Conservation (phyloP, 2,329 filamentous ascomycete species). For the Penicillium sp. region DNA sequence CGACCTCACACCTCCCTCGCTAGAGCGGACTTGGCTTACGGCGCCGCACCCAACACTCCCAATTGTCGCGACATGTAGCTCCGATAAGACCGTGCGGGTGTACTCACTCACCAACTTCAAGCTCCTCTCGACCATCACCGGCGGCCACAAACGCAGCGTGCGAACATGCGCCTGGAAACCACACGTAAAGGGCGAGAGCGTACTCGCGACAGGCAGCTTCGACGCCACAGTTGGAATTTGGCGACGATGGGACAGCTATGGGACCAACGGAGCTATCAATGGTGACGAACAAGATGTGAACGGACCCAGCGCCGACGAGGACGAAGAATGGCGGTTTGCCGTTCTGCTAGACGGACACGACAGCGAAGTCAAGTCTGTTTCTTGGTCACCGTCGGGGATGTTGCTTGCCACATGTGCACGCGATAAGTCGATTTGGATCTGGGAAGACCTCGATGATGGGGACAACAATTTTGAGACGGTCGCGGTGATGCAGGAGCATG, state of each 20-base stretch:
- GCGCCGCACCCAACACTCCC: constrained; percentile 83
- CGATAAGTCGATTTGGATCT: constrained; percentile 97
- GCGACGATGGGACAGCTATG: constrained; percentile 60
- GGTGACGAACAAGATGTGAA: constrained; percentile 41
- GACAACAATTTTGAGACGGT: constrained; percentile 98
- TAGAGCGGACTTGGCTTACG: constrained; percentile 76
- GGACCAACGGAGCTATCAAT: constrained; percentile 20
- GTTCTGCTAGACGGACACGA: constrained; percentile 94
- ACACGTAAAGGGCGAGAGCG: constrained; percentile 62
- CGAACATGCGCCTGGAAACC: constrained; percentile 87
- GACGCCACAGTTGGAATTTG: constrained; percentile 86
- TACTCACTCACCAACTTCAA: constrained; percentile 82
- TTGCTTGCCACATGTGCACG: constrained; percentile 85
- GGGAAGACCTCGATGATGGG: constrained; percentile 83
- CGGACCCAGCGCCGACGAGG: constrained; percentile 55
- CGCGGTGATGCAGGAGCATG: constrained; percentile 89
- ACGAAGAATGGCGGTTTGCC: constrained; percentile 88
- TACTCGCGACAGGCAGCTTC: constrained; percentile 89
- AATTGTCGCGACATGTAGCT: constrained; percentile 82
- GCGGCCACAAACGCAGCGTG: constrained; percentile 89
- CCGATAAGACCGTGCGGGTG: constrained; percentile 80
- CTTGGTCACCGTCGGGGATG: constrained; percentile 62
- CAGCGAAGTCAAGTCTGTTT: constrained; percentile 85
- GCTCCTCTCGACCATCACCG: constrained; percentile 74
- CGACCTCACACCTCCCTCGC: constrained; percentile 53